phyloP scores from a whole-genome alignment of 1,139 yeast species.

The Hyphopichia wangnamkhiaoensis region DNA sequence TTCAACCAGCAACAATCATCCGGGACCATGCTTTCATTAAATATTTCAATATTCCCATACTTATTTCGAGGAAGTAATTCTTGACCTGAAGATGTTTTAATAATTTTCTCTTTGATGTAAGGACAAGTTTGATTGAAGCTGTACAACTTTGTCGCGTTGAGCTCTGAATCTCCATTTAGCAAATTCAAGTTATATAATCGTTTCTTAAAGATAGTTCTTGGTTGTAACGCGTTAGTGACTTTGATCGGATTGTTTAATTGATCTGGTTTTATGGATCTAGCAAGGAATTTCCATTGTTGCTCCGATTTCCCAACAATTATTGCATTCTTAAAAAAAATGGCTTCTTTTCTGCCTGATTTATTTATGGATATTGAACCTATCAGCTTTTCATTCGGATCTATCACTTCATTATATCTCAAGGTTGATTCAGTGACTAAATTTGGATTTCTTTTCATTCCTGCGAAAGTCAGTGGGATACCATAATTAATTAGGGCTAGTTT shows the following conservation, averaged over 20 bases:
- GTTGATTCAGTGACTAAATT: constrained; percentile 28
- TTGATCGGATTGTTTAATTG: constrained; percentile 24
- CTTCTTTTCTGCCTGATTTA: constrained; percentile 15
- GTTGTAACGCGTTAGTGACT: constrained; percentile 18
- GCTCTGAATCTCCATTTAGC: constrained; percentile 18
- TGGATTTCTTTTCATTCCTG: constrained; percentile 34
- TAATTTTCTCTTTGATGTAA: constrained; percentile 19
- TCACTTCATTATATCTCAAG: constrained; percentile 32
- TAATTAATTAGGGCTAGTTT: constrained; percentile 26
- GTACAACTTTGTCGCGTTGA: constrained; percentile 25
- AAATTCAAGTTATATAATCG: constrained; percentile 22
- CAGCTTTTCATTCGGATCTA: constrained; percentile 16
- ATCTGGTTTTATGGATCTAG: constrained; percentile 29
- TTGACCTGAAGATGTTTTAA: constrained; percentile 9
- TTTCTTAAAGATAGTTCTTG: constrained; percentile 25
- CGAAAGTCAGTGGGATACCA: constrained; percentile 25
- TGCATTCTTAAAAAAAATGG: constrained; percentile 26
- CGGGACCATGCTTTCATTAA: constrained; percentile 34
- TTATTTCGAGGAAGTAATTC: constrained; percentile 27
- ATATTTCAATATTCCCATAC: constrained; percentile 40
- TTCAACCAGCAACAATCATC: constrained; percentile 31
- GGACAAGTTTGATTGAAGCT: constrained; percentile 35
- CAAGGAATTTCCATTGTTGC: constrained; percentile 42
- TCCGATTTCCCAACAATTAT: constrained; percentile 35
- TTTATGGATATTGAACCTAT: constrained; percentile 15